These are phyloP conservation scores for Clavulina sp. DNA, from an alignment of 768 basidiomycete species.

Conservation along the genomic window DNA sequence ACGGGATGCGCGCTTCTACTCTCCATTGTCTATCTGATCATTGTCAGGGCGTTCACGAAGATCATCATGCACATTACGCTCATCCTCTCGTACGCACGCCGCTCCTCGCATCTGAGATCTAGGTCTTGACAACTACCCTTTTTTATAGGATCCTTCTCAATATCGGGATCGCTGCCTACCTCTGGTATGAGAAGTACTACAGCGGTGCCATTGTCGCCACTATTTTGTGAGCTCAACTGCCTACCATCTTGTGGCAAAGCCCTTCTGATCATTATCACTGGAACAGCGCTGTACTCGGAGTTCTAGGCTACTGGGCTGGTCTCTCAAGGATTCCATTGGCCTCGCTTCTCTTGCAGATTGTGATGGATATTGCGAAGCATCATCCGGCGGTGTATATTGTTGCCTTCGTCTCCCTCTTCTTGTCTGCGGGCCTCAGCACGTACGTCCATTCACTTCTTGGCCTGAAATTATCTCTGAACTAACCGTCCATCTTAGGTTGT, in stretches of 20 bases:
- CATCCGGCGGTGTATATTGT: conserved; percentile 68
- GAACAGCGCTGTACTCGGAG: conserved; percentile 55
- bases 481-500: too few species aligned
- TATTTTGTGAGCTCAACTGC: too few species aligned
- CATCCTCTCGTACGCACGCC: conserved; percentile 25
- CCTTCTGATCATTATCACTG: too few species aligned
- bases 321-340: conserved; percentile 62
- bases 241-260: too few species aligned
- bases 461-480: too few species aligned
- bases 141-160: conserved; percentile 14
- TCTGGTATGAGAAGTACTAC: conserved; percentile 20
- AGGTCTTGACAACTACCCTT: conserved; percentile 10
- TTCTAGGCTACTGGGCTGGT: conserved; percentile 59
- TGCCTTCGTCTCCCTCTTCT: conserved; percentile 46
- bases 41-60: conserved; percentile 54
- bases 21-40: conserved; percentile 47
- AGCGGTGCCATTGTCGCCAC: conserved; percentile 77
- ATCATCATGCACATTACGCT: conserved; percentile 64
- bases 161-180: conserved; percentile 39
- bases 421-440: conserved; percentile 56
- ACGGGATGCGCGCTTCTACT: conserved; percentile 50
- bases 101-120: conserved; percentile 42
- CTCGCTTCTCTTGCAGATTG: conserved; percentile 58
- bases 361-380: conserved; percentile 72
- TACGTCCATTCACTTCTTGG: too few species aligned